Base-by-base conservation (phyloP, 2,329 filamentous ascomycete genomes). In the Penicillium sp. region DNA sequence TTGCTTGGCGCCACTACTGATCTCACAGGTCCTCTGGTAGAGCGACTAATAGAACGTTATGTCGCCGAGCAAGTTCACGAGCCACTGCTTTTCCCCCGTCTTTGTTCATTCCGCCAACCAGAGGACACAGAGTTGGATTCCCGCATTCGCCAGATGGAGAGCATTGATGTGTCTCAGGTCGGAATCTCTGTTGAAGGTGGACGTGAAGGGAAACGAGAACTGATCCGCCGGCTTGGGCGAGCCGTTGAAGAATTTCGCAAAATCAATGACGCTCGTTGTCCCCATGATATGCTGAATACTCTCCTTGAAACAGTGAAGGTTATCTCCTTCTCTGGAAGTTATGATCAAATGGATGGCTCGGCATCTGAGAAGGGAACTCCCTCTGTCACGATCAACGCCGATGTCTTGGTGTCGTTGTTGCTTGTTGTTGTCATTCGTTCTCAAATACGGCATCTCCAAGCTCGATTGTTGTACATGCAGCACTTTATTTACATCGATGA, bases 401-500 rank as follows among this genome's bases (percentile, higher is more conserved):
- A 99, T 74, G 91, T 93, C 0, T 79, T 99, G 29, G 94, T 99
- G 2, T 97, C 94, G 0, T 78, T 99, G 57, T 81, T 99, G 14
- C 81, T 99, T 20, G 87, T 96, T 59, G 92, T 99, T 16, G 89
- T 99, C 11, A 97, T 99, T 58, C 85, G 93, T 60, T 90, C 93
- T 11, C 89, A 94, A 58, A 86, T 96, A 26, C 86, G 89, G 56
- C 88, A 97, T 73, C 79, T 99, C 9, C 90, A 96, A 66, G 92
- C 94, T 3, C 85, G 93, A 20, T 78, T 99, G 45, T 81, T 89
- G n/a, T 99, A 97, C 71, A 96, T 97, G 82, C 89, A 93, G 42
- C 91, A 96, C 68, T 99, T 97, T 69, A 94, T 97, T 63, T 99
- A 96, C 74, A 92, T 96, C 49, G 94, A 97, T 66, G 94, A 99